Base-by-base conservation (phyloP, 768 basidiomycete genomes). In the Nevesoporus exiguus region DNA sequence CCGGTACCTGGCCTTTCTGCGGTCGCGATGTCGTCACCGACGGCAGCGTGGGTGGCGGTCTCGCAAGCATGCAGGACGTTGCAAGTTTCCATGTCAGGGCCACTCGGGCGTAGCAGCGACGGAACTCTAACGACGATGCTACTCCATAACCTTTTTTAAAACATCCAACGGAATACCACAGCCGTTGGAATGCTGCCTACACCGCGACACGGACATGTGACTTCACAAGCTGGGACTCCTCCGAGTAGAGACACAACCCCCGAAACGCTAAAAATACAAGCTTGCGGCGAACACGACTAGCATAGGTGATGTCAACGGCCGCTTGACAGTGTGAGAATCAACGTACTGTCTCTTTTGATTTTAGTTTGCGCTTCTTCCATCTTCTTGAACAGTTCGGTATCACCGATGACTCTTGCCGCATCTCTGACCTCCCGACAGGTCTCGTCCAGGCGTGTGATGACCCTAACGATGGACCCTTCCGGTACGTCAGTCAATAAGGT, bases 401-500 rank as follows among this genome's bases (percentile, higher is more conserved):
- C 97, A 3, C 97, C 97, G 49, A 98, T 97, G 36, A 98, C 95
- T 31, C 97, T 82, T 7, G 97, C 97, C 3, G 96, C 96, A 70
- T 99, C 97, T 62, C 96, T 73, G 6, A 99, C 94, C 72, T 99
- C 97, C 44, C 95, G 78, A 69, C 97, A 98, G 0, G 94, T 96
- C 73, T 98, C 96, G 65, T 99, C 97, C 47, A 98, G 74, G 10
- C 97, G 84, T 3, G 93, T 98, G 66, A 99, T 98, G 51, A 92
- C 90, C 43, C 97, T 83, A 14, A 99, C 97, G 58, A 99, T 94
- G 0, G 95, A 98, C 0, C 97, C 97, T 70, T 99, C 97, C 6
- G 92, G 84, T 14, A 97, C 89, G 67, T 98, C 97, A 0, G 97
- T 99, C 54, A 99, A 74, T 3, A 80, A 72, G 1, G 92, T 93